A percentile compares a stretch with the other conserved stretches of the same genome.
phyloP scores from a whole-genome alignment of 352 stramenopile genomes.

The Pythium aphanidermatum region DNA sequence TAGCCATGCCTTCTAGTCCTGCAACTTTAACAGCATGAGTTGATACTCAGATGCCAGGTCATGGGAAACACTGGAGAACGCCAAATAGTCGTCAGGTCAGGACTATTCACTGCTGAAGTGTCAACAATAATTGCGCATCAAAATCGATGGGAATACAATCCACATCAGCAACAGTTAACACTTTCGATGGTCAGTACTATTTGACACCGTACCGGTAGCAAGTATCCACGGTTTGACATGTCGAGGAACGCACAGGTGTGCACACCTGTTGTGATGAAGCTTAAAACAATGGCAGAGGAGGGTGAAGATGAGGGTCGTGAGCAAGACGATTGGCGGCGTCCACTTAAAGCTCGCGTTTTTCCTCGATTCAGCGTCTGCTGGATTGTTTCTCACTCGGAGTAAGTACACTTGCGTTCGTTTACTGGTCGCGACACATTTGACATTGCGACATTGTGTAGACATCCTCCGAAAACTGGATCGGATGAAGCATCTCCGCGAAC shows the following conservation, averaged over 20 bases:
- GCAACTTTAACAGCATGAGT: slow-evolving; percentile 3
- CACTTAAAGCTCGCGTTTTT: slow-evolving; percentile 5
- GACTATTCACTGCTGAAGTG: slow-evolving; percentile 10
- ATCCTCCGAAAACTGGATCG: background rate
- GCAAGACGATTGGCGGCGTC: background rate
- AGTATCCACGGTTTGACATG: background rate
- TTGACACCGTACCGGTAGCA: slow-evolving; percentile 9
- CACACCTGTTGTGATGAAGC: slow-evolving; percentile 26
- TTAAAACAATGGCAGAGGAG: slow-evolving; percentile 24
- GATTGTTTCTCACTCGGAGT: slow-evolving; percentile 22
- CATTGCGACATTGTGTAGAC: background rate
- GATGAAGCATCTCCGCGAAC: slow-evolving; percentile 14
- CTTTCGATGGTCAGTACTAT: slow-evolving; percentile 15
- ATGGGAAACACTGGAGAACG: slow-evolving; percentile 13
- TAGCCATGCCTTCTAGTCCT: no score
- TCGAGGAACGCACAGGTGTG: slow-evolving; percentile 15
- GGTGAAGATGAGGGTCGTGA: background rate
- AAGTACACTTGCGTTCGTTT: no score
- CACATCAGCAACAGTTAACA: slow-evolving; percentile 1
- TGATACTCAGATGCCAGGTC: slow-evolving; percentile 7
- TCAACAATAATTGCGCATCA: slow-evolving; percentile 16
- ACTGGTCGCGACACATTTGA: background rate
- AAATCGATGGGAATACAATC: slow-evolving; percentile 17
- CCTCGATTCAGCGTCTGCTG: slow-evolving; percentile 18
- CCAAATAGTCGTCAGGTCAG: slow-evolving; percentile 18